These are phyloP conservation scores for Coemansia aciculifera DNA, from an alignment of 192 early-diverging fungal genomes.

Conservation along the genomic window DNA sequence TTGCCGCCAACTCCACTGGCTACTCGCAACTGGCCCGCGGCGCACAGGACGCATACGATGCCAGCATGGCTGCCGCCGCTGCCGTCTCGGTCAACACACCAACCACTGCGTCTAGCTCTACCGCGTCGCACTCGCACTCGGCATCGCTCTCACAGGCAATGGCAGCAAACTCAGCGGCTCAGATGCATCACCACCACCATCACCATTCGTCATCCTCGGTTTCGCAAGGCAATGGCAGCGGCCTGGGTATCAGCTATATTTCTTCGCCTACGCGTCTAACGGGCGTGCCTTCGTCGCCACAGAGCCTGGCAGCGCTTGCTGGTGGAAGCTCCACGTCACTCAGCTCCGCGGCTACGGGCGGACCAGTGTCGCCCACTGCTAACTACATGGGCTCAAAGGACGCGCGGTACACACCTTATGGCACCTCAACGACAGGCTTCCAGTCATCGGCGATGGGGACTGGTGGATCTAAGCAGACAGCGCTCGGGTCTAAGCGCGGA, in stretches of 20 bases:
- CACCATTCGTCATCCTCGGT: slow-evolving; percentile 21
- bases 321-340: slow-evolving; percentile 20
- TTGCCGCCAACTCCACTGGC: neutral
- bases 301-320: slow-evolving; percentile 5
- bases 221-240: slow-evolving; percentile 35
- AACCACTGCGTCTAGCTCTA: slow-evolving; percentile 17
- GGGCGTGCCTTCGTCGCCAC: slow-evolving; percentile 44
- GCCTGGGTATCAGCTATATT: slow-evolving; percentile 43
- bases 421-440: slow-evolving; percentile 14
- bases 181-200: slow-evolving; percentile 33
- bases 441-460: slow-evolving; percentile 15
- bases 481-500: slow-evolving; percentile 43
- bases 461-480: neutral
- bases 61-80: slow-evolving; percentile 18
- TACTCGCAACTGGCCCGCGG: slow-evolving; percentile 45
- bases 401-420: slow-evolving; percentile 42
- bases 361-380: slow-evolving; percentile 29
- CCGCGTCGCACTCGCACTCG: slow-evolving; percentile 49
- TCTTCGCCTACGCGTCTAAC: slow-evolving; percentile 30
- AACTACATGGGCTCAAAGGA: slow-evolving; percentile 41
- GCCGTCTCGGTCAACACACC: slow-evolving; percentile 19
- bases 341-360: slow-evolving; percentile 9
- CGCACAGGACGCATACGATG: slow-evolving; percentile 45
- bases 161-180: slow-evolving; percentile 24
- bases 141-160: slow-evolving; percentile 54